phyloP scores from a whole-genome alignment of 257 asterid genomes.

The Nicotiana noctiflora region DNA sequence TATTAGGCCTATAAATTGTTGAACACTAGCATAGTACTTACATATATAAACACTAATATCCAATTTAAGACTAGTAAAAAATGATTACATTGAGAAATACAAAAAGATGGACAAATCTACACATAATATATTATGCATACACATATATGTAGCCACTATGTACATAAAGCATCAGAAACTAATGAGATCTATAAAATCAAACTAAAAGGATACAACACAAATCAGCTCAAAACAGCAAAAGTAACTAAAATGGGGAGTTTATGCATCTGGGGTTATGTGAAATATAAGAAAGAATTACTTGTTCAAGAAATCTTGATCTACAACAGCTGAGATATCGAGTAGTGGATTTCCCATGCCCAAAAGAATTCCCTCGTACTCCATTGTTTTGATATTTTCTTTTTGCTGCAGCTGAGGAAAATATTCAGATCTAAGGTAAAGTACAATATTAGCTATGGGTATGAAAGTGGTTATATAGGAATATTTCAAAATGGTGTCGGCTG shows the following conservation, averaged over 20 bases:
- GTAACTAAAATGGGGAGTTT: background rate
- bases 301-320: slow-evolving; percentile 79
- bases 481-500: background rate
- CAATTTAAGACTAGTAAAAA: background rate
- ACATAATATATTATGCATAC: background rate
- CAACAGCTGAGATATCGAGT: slow-evolving; percentile 70
- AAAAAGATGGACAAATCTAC: background rate
- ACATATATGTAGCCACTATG: background rate
- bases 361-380: slow-evolving; percentile 65
- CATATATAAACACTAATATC: background rate
- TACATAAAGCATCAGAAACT: background rate
- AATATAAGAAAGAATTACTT: slow-evolving; percentile 35
- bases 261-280: background rate
- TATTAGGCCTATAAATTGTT: no score
- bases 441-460: background rate
- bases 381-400: slow-evolving; percentile 13
- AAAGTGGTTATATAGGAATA: background rate
- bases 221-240: background rate
- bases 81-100: background rate
- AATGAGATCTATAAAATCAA: background rate
- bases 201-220: background rate
- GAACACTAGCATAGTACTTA: background rate
- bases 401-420: background rate
- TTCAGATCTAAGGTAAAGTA: background rate
- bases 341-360: slow-evolving; percentile 97